These are phyloP conservation scores for Pythium grandisporangium DNA, from an alignment of 352 stramenopile species.

Conservation along the genomic window DNA sequence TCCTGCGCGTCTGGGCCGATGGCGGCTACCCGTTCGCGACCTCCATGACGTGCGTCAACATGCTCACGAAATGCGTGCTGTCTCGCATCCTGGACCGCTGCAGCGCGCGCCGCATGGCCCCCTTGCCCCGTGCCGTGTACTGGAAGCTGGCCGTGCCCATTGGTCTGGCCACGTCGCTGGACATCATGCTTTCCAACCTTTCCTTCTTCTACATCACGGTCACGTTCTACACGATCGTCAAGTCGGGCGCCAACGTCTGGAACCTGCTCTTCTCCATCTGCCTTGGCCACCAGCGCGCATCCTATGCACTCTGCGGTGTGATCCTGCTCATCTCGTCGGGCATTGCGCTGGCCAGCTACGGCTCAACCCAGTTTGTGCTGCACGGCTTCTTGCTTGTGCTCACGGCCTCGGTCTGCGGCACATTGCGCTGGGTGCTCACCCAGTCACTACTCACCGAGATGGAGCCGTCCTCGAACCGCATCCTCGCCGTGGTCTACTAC, in stretches of 20 bases:
- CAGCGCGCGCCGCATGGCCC: constrained; percentile 18
- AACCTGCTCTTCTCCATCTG: constrained; percentile 78
- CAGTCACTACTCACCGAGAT: constrained; percentile 69
- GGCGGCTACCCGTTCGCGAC: constrained; percentile 67
- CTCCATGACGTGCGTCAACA: constrained; percentile 76
- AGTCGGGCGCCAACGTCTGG: constrained; percentile 72
- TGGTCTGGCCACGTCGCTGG: constrained; percentile 66
- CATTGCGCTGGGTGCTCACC: constrained; percentile 74
- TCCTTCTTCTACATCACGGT: constrained; percentile 85
- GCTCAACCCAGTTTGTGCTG: constrained; percentile 62
- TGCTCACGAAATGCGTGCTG: constrained; percentile 66
- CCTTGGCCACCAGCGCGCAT: constrained; percentile 60
- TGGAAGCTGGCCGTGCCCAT: constrained; percentile 72
- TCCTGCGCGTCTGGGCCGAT: constrained; percentile 58
- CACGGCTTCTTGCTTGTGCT: constrained; percentile 67
- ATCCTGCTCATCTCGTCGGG: constrained; percentile 65
- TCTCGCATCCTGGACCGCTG: constrained; percentile 47
- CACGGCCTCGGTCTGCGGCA: constrained; percentile 58
- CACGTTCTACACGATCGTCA: constrained; percentile 83
- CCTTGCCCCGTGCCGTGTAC: constrained; percentile 28
- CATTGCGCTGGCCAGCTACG: constrained; percentile 66
- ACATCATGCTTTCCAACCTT: constrained; percentile 78
- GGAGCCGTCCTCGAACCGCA: constrained; percentile 44
- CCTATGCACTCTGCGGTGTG: constrained; percentile 32
- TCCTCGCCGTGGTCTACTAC: constrained; percentile 77